Percentiles rank a stretch among this genome's conserved stretches.
Evolutionary conservation across 495 filamentous ascomycete species (phyloP).

Genomic region (Extremus antarcticus): DNA sequence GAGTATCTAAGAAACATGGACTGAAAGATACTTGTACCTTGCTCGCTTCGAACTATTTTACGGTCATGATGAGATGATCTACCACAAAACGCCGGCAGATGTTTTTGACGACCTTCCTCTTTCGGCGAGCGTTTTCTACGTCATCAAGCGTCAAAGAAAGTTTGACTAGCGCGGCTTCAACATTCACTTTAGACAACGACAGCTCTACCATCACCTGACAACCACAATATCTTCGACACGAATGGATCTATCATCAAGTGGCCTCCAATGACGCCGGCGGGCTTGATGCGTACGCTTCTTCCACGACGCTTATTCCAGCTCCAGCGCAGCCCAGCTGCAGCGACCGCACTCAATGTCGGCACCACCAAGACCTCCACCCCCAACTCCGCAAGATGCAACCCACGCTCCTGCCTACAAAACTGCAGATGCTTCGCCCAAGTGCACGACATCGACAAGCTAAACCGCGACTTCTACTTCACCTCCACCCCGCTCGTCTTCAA

Average conservation of each 20-base stretch:
- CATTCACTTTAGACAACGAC: not conserved
- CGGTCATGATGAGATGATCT: not conserved
- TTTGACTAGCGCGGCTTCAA: not conserved
- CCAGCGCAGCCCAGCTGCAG: too few species aligned
- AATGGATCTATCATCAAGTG: not conserved
- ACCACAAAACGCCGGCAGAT: not conserved
- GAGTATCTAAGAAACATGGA: not conserved
- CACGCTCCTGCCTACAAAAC: not conserved
- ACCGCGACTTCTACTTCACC: constrained; percentile 28
- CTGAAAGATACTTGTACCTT: not conserved
- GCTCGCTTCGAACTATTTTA: too few species aligned
- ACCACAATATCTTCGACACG: not conserved
- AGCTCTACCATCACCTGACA: not conserved
- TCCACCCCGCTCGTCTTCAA: constrained; percentile 12
- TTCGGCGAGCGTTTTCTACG: not conserved
- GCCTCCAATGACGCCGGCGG: constrained; percentile 21
- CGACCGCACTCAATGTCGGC: not conserved
- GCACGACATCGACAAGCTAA: constrained; percentile 13
- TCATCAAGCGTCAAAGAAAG: not conserved
- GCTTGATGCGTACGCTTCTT: constrained; percentile 29
- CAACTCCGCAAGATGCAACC: not conserved
- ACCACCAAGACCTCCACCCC: constrained; percentile 7
- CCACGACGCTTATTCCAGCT: constrained; percentile 22
- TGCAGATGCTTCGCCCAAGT: constrained; percentile 24
- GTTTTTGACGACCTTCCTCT: constrained; percentile 5